phyloP scores from a whole-genome alignment of 2,329 filamentous ascomycete species.

The Beauveria caledonica region DNA sequence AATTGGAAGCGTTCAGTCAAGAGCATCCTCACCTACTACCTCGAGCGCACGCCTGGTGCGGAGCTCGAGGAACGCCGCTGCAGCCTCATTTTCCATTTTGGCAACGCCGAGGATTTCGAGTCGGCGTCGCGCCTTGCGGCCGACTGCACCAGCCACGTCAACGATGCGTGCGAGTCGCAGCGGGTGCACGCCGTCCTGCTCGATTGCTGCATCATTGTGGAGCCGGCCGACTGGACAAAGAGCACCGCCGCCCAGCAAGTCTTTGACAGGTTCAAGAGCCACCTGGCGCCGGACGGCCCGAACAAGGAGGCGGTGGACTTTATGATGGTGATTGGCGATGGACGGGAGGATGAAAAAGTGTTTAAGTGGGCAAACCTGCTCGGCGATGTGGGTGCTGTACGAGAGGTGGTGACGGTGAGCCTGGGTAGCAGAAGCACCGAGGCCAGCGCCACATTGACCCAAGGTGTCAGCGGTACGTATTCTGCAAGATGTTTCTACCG shows the following conservation, averaged over 20 bases:
- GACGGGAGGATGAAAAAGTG: conserved; percentile 86
- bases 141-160: conserved; percentile 91
- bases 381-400: conserved; percentile 46
- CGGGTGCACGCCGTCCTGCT: conserved; percentile 75
- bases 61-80: conserved; percentile 88
- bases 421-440: conserved; percentile 83
- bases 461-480: conserved; percentile 77
- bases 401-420: conserved; percentile 75
- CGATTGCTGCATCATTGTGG: conserved; percentile 74
- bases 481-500: background rate
- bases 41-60: conserved; percentile 80
- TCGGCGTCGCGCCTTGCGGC: conserved; percentile 71
- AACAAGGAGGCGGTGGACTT: conserved; percentile 60
- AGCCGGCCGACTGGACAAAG: conserved; percentile 82
- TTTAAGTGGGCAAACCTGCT: conserved; percentile 90
- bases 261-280: conserved; percentile 48
- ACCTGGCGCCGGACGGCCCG: conserved; percentile 22
- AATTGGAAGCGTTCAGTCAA: conserved; percentile 80
- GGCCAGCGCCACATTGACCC: conserved; percentile 75
- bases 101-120: conserved; percentile 68
- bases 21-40: conserved; percentile 79
- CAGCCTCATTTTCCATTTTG: conserved; percentile 85
- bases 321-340: conserved; percentile 81
- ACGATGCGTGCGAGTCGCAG: conserved; percentile 80
- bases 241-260: conserved; percentile 71